Evolutionary conservation across 345 rosid genomes (phyloP).

Genomic region (Citrus reticulata): DNA sequence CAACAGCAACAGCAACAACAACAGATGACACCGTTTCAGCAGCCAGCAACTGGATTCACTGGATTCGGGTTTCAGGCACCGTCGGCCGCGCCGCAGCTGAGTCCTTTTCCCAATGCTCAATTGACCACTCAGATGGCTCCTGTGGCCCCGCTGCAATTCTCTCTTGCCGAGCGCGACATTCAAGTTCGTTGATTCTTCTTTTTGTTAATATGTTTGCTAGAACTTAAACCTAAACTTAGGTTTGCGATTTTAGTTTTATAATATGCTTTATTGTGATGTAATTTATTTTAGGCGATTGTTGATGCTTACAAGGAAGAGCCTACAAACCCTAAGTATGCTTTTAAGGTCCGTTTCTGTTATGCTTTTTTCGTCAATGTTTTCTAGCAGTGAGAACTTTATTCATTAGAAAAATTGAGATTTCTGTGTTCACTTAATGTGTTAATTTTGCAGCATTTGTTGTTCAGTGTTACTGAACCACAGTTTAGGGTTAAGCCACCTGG

Average conservation of each 20-base stretch:
- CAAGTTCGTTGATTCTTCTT: slow-evolving; percentile 38
- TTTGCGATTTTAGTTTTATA: slow-evolving; percentile 1
- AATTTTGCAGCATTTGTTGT: slow-evolving; percentile 72
- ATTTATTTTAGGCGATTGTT: slow-evolving; percentile 58
- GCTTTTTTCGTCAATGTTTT: not conserved
- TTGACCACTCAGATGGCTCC: slow-evolving; percentile 98
- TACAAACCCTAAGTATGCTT: slow-evolving; percentile 78
- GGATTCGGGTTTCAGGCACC: slow-evolving; percentile 62
- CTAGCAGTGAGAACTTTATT: not conserved
- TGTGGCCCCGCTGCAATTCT: slow-evolving; percentile 82
- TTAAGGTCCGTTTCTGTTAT: slow-evolving; percentile 54
- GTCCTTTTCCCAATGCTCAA: slow-evolving; percentile 60
- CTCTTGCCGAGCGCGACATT: slow-evolving; percentile 91
- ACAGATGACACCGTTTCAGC: slow-evolving; percentile 37
- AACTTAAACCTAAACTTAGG: not conserved
- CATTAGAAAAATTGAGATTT: slow-evolving; percentile 9
- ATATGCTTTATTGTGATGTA: not conserved
- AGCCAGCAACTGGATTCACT: slow-evolving; percentile 26
- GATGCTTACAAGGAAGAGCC: slow-evolving; percentile 95
- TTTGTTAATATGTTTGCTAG: not conserved
- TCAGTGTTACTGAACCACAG: slow-evolving; percentile 83
- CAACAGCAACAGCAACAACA: slow-evolving; percentile 48
- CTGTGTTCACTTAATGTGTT: not conserved
- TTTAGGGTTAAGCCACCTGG: slow-evolving; percentile 78
- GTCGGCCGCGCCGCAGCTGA: slow-evolving; percentile 20